These are phyloP conservation scores for Dactylonectria macrodidyma DNA, from an alignment of 2,329 filamentous ascomycete genomes.

Conservation along the genomic window DNA sequence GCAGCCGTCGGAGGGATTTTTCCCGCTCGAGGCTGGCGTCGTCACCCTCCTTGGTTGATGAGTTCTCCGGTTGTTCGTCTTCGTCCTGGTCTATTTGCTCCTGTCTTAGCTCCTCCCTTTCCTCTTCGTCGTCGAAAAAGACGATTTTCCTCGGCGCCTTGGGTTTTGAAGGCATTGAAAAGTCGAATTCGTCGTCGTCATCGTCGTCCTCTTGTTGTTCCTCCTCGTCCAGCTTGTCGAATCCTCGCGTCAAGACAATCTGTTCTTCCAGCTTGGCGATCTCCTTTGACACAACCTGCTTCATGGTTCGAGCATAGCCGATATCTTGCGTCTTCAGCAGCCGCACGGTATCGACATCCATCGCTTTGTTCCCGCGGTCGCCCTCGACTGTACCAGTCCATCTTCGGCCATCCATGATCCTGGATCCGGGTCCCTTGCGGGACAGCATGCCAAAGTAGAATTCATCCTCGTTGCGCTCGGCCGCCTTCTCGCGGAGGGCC, in stretches of 20 bases:
- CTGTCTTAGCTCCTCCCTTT: slow-evolving; percentile 51
- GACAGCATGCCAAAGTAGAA: slow-evolving; percentile 81
- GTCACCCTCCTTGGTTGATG: slow-evolving; percentile 40
- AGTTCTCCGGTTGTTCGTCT: slow-evolving; percentile 46
- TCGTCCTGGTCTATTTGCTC: slow-evolving; percentile 51
- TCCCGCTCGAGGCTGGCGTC: slow-evolving; percentile 57
- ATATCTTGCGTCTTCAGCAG: slow-evolving; percentile 80
- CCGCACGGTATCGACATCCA: slow-evolving; percentile 71
- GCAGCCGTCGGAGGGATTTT: slow-evolving; percentile 61
- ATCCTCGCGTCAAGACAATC: slow-evolving; percentile 60
- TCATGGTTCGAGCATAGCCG: slow-evolving; percentile 74
- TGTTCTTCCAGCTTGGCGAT: slow-evolving; percentile 69
- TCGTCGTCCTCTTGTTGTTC: slow-evolving; percentile 52
- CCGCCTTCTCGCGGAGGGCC: slow-evolving; percentile 71
- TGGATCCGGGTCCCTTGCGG: slow-evolving; percentile 68
- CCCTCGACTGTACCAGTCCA: slow-evolving; percentile 71
- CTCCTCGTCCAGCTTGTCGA: slow-evolving; percentile 55
- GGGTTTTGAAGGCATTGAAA: slow-evolving; percentile 47
- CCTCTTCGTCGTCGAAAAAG: slow-evolving; percentile 62
- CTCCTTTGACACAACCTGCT: slow-evolving; percentile 72
- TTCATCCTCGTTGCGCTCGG: slow-evolving; percentile 79
- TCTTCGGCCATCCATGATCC: slow-evolving; percentile 63
- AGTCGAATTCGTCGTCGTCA: slow-evolving; percentile 53
- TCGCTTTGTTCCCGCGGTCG: slow-evolving; percentile 69
- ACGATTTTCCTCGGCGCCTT: slow-evolving; percentile 65